Conservation (phyloP, 2,329 filamentous ascomycete genomes). For the Fusarium brachygibbosum region DNA sequence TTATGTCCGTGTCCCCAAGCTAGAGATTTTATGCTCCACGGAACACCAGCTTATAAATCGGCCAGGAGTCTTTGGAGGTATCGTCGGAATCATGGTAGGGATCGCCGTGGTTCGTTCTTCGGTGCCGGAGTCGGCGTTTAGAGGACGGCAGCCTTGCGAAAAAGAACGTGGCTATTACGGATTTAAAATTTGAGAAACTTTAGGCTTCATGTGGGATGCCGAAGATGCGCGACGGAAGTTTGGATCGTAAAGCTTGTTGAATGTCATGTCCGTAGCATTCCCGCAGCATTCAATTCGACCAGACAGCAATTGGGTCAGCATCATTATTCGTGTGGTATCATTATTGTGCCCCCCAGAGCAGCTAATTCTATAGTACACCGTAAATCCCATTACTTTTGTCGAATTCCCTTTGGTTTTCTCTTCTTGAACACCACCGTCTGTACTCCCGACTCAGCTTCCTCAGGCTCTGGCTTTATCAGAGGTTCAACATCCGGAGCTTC, state of each 20-base stretch:
- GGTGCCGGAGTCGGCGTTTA: background rate
- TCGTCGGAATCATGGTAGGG: background rate
- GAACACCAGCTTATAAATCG: conserved; percentile 20
- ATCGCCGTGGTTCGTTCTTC: background rate
- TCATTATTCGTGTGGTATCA: conserved; percentile 37
- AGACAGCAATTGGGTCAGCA: background rate
- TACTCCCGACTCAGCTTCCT: conserved; percentile 41
- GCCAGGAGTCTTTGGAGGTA: background rate
- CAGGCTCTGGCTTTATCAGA: conserved; percentile 51
- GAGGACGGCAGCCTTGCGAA: too few species aligned
- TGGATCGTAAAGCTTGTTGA: background rate
- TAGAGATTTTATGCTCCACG: conserved; percentile 8
- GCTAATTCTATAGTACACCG: conserved; percentile 5
- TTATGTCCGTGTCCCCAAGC: background rate
- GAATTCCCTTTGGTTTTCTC: conserved; percentile 76
- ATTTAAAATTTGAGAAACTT: background rate
- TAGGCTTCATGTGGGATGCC: background rate
- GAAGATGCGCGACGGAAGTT: background rate
- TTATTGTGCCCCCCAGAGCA: conserved; percentile 2
- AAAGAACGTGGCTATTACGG: background rate
- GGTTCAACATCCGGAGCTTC: conserved; percentile 53
- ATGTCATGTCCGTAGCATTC: too few species aligned
- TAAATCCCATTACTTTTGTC: conserved; percentile 63
- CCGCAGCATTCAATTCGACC: background rate
- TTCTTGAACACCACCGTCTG: conserved; percentile 81